Base-by-base conservation (phyloP, 352 stramenopile species). In the Phytophthora fragariae region DNA sequence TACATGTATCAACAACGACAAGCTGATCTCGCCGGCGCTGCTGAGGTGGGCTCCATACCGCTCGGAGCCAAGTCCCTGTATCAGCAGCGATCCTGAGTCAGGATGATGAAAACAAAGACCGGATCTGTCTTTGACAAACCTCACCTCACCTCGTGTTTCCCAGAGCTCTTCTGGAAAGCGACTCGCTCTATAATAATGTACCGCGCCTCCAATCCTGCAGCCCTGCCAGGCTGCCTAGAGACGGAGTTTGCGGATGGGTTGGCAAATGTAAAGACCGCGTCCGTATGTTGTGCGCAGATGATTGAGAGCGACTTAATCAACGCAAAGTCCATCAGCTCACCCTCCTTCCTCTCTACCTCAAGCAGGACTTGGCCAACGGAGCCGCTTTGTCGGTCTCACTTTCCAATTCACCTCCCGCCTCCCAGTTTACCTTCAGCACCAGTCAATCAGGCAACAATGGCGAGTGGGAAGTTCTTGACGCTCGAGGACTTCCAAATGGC, bases 401-500 rank as follows among this genome's bases (percentile, higher is more conserved):
- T 50, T 50, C 41, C 41, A 50, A 50, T 50, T 50, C 15, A 9
- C 41, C 17, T 50, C 7, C 15, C 9, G 1, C 17, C 41, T 5
- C 17, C 15, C 41, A 50, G n/a, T 14, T 50, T 15, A 19, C 17
- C 41, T 50, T 21, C 41, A 50, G 41, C 2, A 50, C 3, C 1
- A 41, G 35, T 41, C 35, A n/a, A 47, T 14, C 14, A n/a, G 8
- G 15, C 15, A 10, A 50, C 37, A 12, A 46, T 46, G 37, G 12
- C 37, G 12, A 46, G 37, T 3, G 37, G 37, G 4, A 46, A 17
- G 37, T 46, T 46, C 37, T 17, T 46, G 37, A 46, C 37, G 3
- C 35, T 41, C 35, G 9, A 46, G 44, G 66, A 69, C 54, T 15
- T 73, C 59, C 69, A 73, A 54, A 64, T 64, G 49, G 65, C 65